Base-by-base conservation (phyloP, 345 rosid genomes). In the Eucalyptus dawsonii region DNA sequence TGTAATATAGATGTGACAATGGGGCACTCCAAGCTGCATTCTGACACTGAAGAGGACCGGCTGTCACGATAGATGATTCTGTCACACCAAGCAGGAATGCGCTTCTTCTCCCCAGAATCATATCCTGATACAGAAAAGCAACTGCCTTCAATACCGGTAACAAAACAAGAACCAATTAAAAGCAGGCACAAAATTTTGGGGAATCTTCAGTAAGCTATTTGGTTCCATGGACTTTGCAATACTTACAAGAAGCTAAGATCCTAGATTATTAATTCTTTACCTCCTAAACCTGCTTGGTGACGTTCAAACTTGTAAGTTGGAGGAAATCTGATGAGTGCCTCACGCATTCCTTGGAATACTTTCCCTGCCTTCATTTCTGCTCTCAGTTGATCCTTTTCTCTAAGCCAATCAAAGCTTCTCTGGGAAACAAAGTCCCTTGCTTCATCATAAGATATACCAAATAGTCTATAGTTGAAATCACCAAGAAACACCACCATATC, bases 31-130 rank as follows among this genome's bases (percentile, higher is more conserved):
- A 98, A 92, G 90, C 97, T 93, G 92, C 99, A 96, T 22, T 96
- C 99, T 21, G 95, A 88, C 45, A 89, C 93, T 44, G 94, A 87
- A 91, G 93, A 89, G 1, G 94, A 69, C 67, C 95, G 99, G 58
- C 89, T 98, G 93, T 98, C 99, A 47, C 99, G 97, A 88, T 93
- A 98, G 91, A 98, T 94, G 91, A 98, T 93, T 93, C 99, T 93
- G 90, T 98, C 99, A 91, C 99, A 98, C 99, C 99, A 98, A 1
- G 99, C 99, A 88, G 99, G 99, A 92, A 98, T 98, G 24, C 99
- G 96, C 89, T 97, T 98, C 91, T 98, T 98, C 97, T 98, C 99
- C 49, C 99, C 99, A 24, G 99, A 95, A 92, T 98, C 99, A 65
- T 98, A 98, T 87, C 99, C 99, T 98, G 93, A 87, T 53, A 45